Evolutionary conservation across 2,329 filamentous ascomycete species (phyloP), one percentile per base, ranked within the genome.

Genomic region (Monosporascus cannonballus): DNA sequence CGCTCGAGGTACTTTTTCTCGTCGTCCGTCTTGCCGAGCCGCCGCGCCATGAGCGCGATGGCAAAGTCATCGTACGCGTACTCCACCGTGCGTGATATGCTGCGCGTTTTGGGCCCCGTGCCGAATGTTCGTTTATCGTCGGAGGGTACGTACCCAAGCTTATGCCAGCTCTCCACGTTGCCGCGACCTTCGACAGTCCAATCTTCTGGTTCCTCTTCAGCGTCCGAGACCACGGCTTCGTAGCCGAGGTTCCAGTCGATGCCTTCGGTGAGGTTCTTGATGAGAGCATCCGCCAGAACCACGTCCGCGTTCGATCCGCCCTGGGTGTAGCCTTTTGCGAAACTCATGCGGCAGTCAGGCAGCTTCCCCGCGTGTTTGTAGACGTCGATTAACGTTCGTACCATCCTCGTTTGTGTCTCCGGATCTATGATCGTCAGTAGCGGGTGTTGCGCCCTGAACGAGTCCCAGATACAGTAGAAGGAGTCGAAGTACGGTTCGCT

Each of bases 11-110:
- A 91, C 63, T 84, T 86, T 24, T 67, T 64, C 45, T 79, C 77
- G 52, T 87, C 85, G 20, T 55, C 61, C 49, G 77, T 71, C 36
- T 56, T 58, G 2, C 80, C 82, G 5, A 90, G 69, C 0, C 74
- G 78, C 4, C 74, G 73, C 1, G 86, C 86, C 52, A 91, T 77
- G 18, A 79, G 69, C 1, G 83, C 80, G 52, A 89, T 81, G 56
- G 80, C 83, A 61, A 86, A 93, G 69, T 92, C 89, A 61, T 92
- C 80, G 69, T 92, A 93, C 0, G 87, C 84, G 65, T 92, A 93
- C 66, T 92, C 89, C 4, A 92, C 82, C 0, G 87, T 90, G 3
- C 89, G 78, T 2, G 84, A 89, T 18, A 92, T 80, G 50, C 79
- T 85, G 15, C 89, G 82, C 1, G 84, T 88, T 59, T 81, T 78